These are phyloP conservation scores for Hymenoscyphus fraxineus DNA, from an alignment of 2,329 filamentous ascomycete genomes.

Conservation along the genomic window DNA sequence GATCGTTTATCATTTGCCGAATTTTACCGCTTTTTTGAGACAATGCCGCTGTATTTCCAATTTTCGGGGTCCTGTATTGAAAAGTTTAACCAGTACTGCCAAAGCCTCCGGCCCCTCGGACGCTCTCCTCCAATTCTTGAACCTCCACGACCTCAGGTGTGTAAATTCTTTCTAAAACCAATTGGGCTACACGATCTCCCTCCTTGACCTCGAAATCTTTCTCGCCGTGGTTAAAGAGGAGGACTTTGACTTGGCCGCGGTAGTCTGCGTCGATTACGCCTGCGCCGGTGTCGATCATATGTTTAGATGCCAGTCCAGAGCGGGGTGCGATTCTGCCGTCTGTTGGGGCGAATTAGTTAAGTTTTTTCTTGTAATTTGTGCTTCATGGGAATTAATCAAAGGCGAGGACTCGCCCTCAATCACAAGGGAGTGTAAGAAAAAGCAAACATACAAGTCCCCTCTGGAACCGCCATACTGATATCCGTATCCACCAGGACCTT, in stretches of 20 bases:
- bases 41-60: neutral
- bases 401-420: neutral
- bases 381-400: neutral
- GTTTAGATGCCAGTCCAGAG: slow-evolving; percentile 86
- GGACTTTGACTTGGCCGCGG: slow-evolving; percentile 85
- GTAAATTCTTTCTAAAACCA: slow-evolving; percentile 90
- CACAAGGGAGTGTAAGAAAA: slow-evolving; percentile 10
- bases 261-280: slow-evolving; percentile 99
- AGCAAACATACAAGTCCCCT: slow-evolving; percentile 71
- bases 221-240: slow-evolving; percentile 90
- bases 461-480: slow-evolving; percentile 84
- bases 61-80: neutral
- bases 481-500: slow-evolving; percentile 88
- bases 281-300: slow-evolving; percentile 94
- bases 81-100: slow-evolving; percentile 68
- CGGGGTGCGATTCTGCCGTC: slow-evolving; percentile 88
- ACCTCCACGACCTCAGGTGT: slow-evolving; percentile 92
- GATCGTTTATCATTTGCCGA: neutral
- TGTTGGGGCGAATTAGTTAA: slow-evolving; percentile 34
- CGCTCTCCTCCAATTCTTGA: slow-evolving; percentile 81
- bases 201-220: slow-evolving; percentile 75
- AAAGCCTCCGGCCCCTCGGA: slow-evolving; percentile 85
- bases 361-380: neutral
- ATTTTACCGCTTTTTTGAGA: neutral
- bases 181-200: slow-evolving; percentile 89